phyloP scores from a whole-genome alignment of 1,284 basidiomycete genomes.

The Ganoderma multipileum region DNA sequence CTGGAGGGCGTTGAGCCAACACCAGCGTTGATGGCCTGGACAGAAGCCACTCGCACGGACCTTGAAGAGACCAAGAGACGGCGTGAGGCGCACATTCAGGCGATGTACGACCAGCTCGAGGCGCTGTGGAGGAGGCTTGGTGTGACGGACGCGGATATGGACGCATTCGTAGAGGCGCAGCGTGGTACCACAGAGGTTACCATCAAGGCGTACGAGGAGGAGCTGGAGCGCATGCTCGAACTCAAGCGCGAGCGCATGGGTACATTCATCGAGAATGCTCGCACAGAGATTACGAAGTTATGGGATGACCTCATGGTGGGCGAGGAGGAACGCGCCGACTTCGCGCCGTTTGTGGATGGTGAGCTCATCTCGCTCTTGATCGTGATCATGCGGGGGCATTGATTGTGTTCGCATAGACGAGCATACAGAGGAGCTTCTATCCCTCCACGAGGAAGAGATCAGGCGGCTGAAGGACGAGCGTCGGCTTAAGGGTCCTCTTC shows the following conservation, averaged over 20 bases:
- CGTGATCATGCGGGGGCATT: neutral
- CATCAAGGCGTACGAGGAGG: conserved; percentile 84
- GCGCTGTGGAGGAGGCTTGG: conserved; percentile 83
- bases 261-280: conserved; percentile 83
- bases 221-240: conserved; percentile 90
- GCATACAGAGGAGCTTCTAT: conserved; percentile 87
- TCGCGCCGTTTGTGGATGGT: conserved; percentile 85
- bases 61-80: conserved; percentile 73
- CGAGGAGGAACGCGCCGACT: conserved; percentile 83
- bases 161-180: conserved; percentile 81
- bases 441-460: conserved; percentile 90
- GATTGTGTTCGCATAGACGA: conserved; percentile 62
- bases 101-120: conserved; percentile 87
- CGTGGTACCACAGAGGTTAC: conserved; percentile 80
- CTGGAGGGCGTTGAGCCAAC: conserved; percentile 72
- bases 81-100: conserved; percentile 81
- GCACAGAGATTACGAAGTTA: conserved; percentile 81
- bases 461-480: conserved; percentile 82
- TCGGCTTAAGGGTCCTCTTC: conserved; percentile 76
- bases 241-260: conserved; percentile 90
- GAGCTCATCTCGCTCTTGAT: conserved; percentile 32
- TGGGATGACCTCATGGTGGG: conserved; percentile 92
- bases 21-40: conserved; percentile 68
- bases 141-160: conserved; percentile 75
- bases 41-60: conserved; percentile 58